phyloP scores from a whole-genome alignment of 768 basidiomycete genomes.

The Thelephora ganbajun region DNA sequence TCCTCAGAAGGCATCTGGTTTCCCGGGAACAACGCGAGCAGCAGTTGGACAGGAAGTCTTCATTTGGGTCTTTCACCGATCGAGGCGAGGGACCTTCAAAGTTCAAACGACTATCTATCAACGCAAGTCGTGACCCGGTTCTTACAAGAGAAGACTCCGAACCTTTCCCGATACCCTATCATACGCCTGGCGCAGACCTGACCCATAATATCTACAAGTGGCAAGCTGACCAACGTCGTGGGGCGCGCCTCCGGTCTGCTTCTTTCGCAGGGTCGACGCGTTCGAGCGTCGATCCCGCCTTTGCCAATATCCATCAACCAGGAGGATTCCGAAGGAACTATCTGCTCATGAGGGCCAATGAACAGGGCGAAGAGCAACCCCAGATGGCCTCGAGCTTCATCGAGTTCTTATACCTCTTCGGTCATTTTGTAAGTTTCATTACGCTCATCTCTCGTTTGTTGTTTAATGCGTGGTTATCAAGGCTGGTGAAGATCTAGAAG shows the following conservation, averaged over 20 bases:
- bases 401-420: slow-evolving; percentile 89
- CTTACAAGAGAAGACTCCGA: slow-evolving; percentile 37
- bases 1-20: slow-evolving; percentile 72
- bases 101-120: slow-evolving; percentile 8
- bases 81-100: slow-evolving; percentile 18
- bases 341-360: slow-evolving; percentile 55
- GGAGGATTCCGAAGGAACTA: slow-evolving; percentile 92
- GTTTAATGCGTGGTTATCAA: slow-evolving; percentile 14
- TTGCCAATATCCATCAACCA: slow-evolving; percentile 90
- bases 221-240: slow-evolving; percentile 61
- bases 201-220: slow-evolving; percentile 98
- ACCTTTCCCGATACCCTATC: slow-evolving; percentile 77
- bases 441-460: not conserved
- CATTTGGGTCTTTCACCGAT: slow-evolving; percentile 12
- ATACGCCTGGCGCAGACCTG: slow-evolving; percentile 80
- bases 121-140: slow-evolving; percentile 10
- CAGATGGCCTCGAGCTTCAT: slow-evolving; percentile 75
- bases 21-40: slow-evolving; percentile 47
- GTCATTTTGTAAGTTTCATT: slow-evolving; percentile 71
- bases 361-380: slow-evolving; percentile 35
- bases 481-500: slow-evolving; percentile 82
- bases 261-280: slow-evolving; percentile 50
- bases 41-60: slow-evolving; percentile 3
- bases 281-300: slow-evolving; percentile 50
- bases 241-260: slow-evolving; percentile 50